Evolutionary conservation across 352 stramenopile genomes (phyloP).

Genomic region (Pythium guiyangense): DNA sequence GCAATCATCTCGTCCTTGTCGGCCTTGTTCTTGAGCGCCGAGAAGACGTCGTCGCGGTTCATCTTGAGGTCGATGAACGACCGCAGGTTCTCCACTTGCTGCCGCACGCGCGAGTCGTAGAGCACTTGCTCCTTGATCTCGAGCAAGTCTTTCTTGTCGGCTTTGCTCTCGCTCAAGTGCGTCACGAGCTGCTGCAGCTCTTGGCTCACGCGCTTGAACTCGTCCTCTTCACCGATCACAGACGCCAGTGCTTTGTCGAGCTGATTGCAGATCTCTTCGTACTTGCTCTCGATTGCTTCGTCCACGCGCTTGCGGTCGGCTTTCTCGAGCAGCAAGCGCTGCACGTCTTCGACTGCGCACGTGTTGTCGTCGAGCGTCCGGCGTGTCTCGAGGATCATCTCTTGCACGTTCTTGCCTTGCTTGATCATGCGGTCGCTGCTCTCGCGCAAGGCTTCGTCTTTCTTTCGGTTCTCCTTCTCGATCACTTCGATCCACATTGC

Average conservation of each 20-base stretch:
- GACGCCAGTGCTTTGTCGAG: conserved; percentile 84
- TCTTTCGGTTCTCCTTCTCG: conserved; percentile 62
- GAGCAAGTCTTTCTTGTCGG: conserved; percentile 80
- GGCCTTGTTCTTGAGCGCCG: conserved; percentile 77
- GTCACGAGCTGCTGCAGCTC: conserved; percentile 82
- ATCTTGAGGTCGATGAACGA: conserved; percentile 89
- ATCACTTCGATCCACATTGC: conserved; percentile 77
- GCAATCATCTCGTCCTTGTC: conserved; percentile 84
- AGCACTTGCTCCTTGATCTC: conserved; percentile 86
- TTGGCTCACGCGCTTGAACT: conserved; percentile 83
- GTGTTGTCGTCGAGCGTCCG: conserved; percentile 83
- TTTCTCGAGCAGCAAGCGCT: conserved; percentile 73
- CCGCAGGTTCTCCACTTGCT: conserved; percentile 82
- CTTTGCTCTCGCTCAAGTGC: conserved; percentile 75
- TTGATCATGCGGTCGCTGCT: conserved; percentile 80
- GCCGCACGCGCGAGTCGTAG: conserved; percentile 80
- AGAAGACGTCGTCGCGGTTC: conserved; percentile 84
- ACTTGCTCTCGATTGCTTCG: conserved; percentile 87
- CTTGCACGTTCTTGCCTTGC: conserved; percentile 75
- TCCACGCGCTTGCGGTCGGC: conserved; percentile 80
- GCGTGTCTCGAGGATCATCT: conserved; percentile 84
- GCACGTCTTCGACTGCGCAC: conserved; percentile 79
- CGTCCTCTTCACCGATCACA: conserved; percentile 84
- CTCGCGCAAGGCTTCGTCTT: conserved; percentile 76
- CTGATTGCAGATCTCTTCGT: conserved; percentile 91